phyloP scores from a whole-genome alignment of 306 rosid species.

The Malus sieversii region DNA sequence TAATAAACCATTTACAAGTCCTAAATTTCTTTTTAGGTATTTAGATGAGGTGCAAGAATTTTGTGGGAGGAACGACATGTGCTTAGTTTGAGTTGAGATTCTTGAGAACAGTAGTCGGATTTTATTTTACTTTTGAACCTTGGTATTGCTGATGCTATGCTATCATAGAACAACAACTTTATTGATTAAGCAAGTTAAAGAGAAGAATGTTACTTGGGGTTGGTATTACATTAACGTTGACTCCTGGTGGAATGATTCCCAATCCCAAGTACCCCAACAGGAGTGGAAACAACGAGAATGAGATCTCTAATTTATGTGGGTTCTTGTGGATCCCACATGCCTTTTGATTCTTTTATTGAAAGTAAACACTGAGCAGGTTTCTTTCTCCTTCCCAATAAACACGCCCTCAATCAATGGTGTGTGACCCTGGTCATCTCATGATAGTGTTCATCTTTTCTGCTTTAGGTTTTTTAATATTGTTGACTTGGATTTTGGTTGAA shows the following conservation, averaged over 20 bases:
- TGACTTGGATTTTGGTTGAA: not conserved
- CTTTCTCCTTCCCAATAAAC: not conserved
- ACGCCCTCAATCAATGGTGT: not conserved
- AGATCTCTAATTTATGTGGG: too few relatives aligned
- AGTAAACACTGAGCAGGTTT: not conserved
- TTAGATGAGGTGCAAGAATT: not conserved
- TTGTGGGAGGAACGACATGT: not conserved
- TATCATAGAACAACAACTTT: not conserved
- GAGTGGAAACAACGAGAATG: not conserved
- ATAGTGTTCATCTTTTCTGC: not conserved
- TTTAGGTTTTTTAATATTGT: not conserved
- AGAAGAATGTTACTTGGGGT: not conserved
- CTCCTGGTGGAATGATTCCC: not conserved
- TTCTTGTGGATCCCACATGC: not conserved
- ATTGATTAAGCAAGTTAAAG: not conserved
- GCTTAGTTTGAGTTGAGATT: not conserved
- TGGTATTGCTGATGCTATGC: not conserved
- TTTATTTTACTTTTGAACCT: not conserved
- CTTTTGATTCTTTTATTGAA: not conserved
- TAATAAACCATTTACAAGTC: not conserved
- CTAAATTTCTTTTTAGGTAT: not conserved
- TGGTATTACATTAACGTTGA: not conserved
- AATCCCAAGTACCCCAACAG: not conserved
- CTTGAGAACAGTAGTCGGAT: not conserved
- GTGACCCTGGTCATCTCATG: not conserved